Conservation (phyloP, 768 basidiomycete species). For the Jaapia argillacea region DNA sequence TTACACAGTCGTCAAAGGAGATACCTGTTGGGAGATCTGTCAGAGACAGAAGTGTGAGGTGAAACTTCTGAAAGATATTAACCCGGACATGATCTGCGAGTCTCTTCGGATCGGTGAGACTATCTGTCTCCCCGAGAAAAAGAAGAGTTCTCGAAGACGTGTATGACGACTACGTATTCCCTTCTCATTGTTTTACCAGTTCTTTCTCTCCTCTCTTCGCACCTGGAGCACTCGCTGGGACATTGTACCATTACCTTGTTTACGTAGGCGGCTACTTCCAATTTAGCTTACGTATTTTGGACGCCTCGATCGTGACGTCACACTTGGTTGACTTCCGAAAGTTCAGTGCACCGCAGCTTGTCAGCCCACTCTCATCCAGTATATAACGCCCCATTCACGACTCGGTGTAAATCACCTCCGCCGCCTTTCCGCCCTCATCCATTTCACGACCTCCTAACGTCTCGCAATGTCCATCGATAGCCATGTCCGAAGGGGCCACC, state of each 20-base stretch:
- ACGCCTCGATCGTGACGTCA: too few species aligned
- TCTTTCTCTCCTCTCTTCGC: too few species aligned
- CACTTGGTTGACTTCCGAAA: too few species aligned
- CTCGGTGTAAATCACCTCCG: background rate
- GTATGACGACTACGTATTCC: too few species aligned
- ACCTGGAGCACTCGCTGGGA: too few species aligned
- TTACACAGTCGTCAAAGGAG: slow-evolving; percentile 6
- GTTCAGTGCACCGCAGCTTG: too few species aligned
- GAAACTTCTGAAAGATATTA: background rate
- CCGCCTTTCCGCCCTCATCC: background rate
- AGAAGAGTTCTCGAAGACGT: background rate
- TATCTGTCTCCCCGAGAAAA: background rate
- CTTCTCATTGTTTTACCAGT: too few species aligned
- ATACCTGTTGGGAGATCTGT: slow-evolving; percentile 8
- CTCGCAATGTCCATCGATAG: background rate
- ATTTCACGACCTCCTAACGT: background rate
- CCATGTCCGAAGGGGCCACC: background rate
- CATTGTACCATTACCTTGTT: too few species aligned
- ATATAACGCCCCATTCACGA: background rate
- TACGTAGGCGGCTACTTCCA: too few species aligned
- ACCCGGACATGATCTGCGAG: background rate
- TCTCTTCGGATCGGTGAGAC: background rate
- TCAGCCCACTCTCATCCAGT: too few species aligned
- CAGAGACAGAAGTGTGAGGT: background rate
- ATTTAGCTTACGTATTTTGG: too few species aligned